Base-by-base conservation (phyloP, 805 yeast genomes). In the Yarrowia phangngaensis region DNA sequence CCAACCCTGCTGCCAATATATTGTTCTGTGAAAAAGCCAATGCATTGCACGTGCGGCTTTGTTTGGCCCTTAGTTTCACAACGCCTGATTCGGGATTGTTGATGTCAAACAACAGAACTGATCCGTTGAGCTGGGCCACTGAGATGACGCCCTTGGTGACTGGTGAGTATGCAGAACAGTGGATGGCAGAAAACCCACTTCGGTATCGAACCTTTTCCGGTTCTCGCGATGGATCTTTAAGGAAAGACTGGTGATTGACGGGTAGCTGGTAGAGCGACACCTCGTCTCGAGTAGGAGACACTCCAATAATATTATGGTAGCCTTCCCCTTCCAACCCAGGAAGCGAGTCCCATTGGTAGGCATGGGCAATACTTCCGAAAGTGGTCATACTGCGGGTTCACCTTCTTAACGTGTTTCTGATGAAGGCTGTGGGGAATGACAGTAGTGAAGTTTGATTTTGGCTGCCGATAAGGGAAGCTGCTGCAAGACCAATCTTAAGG, bases 261-360 rank as follows among this genome's bases (percentile, higher is more conserved):
- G 20, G 28, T 4, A 57, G 53, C 23, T 69, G 68, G 54, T 73
- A 67, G 8, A 84, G 70, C 0, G 82, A 67, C 2, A 86, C 80
- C 56, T 83, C 90, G 60, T 88, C 95, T 2, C 94, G 80, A 20
- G 84, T 72, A 2, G 95, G 92, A 54, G 78, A 82, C 6, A 82
- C 80, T 0, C 84, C 80, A 9, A 84, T 64, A 57, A 77, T 81
- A 41, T n/a, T n/a, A 24, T 72, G 73, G 58, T 81, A 84, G 33
- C 71, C 73, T 33, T 64, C 64, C 6, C 73, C 78, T n/a, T 58
- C 48, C 3, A 35, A 20, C 2, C 35, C 35, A 6, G 33, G 22
- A 1, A 29, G 35, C 6, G 20, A 56, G 51, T 77, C 79, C 88
- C 88, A 81, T 33, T 72, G 72, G 43, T 64, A 59, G 7, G 84